Evolutionary conservation across 495 filamentous ascomycete genomes (phyloP).

Genomic region (Astrothelium subdiscretum): DNA sequence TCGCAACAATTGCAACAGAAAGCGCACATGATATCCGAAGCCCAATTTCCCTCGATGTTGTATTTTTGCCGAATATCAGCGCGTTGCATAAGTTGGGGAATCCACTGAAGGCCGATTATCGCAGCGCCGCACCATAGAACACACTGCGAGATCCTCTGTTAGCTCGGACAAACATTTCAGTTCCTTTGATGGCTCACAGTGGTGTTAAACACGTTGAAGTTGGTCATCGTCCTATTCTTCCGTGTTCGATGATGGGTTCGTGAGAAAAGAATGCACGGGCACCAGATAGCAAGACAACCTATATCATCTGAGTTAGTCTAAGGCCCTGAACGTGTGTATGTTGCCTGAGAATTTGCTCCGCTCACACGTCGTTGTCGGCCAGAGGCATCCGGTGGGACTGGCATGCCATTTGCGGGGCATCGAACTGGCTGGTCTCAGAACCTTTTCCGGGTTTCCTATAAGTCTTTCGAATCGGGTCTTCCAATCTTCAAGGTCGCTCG

Average conservation of each 20-base stretch:
- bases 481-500: not conserved
- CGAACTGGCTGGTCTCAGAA: not conserved
- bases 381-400: not conserved
- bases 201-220: not conserved
- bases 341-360: not conserved
- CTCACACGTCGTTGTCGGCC: not conserved
- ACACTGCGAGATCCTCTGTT: not conserved
- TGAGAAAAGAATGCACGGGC: not conserved
- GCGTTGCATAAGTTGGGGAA: constrained; percentile 1
- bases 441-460: not conserved
- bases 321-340: not conserved
- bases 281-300: not conserved
- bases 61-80: not conserved
- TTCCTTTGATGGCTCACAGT: not conserved
- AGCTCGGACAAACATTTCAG: not conserved
- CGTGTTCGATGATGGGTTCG: not conserved
- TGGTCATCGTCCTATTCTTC: not conserved
- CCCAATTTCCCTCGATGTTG: not conserved
- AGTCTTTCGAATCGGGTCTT: not conserved
- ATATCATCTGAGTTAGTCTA: not conserved
- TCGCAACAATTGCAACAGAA: not conserved
- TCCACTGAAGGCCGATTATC: not conserved
- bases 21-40: not conserved
- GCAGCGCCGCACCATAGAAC: not conserved
- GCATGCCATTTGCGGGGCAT: not conserved